These are phyloP conservation scores for Rhizopogon sp. DNA, from an alignment of 768 basidiomycete genomes.

Conservation along the genomic window DNA sequence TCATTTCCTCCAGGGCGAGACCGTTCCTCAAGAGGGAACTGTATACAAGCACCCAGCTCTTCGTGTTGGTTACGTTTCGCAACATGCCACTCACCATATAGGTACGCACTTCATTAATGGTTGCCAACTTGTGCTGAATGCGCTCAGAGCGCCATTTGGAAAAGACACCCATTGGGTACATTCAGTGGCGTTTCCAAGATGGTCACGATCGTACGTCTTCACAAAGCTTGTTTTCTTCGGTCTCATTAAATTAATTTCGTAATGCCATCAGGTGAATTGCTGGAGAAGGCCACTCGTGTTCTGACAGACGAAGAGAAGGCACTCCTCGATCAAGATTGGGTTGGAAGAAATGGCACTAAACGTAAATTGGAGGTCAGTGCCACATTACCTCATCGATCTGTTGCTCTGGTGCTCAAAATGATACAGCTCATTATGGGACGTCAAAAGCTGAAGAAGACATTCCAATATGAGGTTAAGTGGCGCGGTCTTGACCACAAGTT, in stretches of 20 bases:
- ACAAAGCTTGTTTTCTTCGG: slow-evolving; percentile 9
- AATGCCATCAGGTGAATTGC: slow-evolving; percentile 60
- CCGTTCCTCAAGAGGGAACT: slow-evolving; percentile 82
- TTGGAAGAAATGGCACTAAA: slow-evolving; percentile 86
- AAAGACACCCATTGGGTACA: slow-evolving; percentile 95
- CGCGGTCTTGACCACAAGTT: slow-evolving; percentile 75
- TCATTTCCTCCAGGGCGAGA: slow-evolving; percentile 64
- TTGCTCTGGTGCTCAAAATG: slow-evolving; percentile 11
- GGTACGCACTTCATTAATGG: slow-evolving; percentile 34
- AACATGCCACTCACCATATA: slow-evolving; percentile 97
- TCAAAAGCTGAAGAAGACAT: slow-evolving; percentile 94
- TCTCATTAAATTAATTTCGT: slow-evolving; percentile 6
- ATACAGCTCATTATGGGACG: slow-evolving; percentile 81
- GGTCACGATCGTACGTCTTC: slow-evolving; percentile 82
- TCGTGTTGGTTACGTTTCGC: slow-evolving; percentile 94
- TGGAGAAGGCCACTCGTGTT: slow-evolving; percentile 90
- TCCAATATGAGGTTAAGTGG: slow-evolving; percentile 93
- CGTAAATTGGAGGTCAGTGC: slow-evolving; percentile 79
- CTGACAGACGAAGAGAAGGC: slow-evolving; percentile 83
- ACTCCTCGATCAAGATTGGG: slow-evolving; percentile 78
- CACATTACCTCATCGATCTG: slow-evolving; percentile 4
- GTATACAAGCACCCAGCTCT: slow-evolving; percentile 94
- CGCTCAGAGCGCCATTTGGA: slow-evolving; percentile 81
- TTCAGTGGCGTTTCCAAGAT: slow-evolving; percentile 99
- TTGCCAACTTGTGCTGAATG: slow-evolving; percentile 10